Evolutionary conservation across 305 asterid genomes (phyloP), one percentile per base, ranked within the genome.

Genomic region (Lippia alba): DNA sequence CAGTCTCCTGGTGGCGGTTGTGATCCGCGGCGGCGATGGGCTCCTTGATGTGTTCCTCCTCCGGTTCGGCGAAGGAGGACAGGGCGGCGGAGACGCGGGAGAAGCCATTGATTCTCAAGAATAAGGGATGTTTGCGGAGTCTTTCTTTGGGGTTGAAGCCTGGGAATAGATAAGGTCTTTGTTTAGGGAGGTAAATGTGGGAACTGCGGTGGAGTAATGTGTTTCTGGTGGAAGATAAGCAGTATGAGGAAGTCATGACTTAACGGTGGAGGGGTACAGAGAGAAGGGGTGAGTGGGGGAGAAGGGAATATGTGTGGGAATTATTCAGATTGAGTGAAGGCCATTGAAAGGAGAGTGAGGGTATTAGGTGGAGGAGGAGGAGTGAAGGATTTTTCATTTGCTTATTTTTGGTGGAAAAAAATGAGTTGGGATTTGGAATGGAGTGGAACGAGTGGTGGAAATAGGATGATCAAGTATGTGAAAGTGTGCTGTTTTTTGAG

Each of bases 1-100:
- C 51, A 11, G 63, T 60, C n/a, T 68, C 79, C 58, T 63, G 74
- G 6, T 69, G 64, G 6, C 67, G 64, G 9, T 4, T 36, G 11
- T 73, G 66, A 4, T 67, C 80, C 14, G 61, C 59, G 18, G 74
- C 17, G 63, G 69, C 56, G 5, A 66, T 60, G 3, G 51, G 33
- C n/a, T 78, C 77, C 24, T 56, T 85, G 14, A 40, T 70, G 2
- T 73, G 57, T 33, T 74, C 79, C 8, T 70, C 83, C 17, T 83
- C 91, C 12, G 85, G 78, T 71, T 85, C 89, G 11, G 91, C 96
- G 63, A 83, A 88, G 11, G 96, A 88, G 69, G 96, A 86, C 45
- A 88, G 64, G 69, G 91, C 77, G 48, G 96, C 91, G 49, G 79
- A 79, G 65, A 87, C 83, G 80, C 72, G 78, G 49, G 69, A 10